Base-by-base conservation (phyloP, 2,329 filamentous ascomycete genomes). In the Sarocladium kiliense region DNA sequence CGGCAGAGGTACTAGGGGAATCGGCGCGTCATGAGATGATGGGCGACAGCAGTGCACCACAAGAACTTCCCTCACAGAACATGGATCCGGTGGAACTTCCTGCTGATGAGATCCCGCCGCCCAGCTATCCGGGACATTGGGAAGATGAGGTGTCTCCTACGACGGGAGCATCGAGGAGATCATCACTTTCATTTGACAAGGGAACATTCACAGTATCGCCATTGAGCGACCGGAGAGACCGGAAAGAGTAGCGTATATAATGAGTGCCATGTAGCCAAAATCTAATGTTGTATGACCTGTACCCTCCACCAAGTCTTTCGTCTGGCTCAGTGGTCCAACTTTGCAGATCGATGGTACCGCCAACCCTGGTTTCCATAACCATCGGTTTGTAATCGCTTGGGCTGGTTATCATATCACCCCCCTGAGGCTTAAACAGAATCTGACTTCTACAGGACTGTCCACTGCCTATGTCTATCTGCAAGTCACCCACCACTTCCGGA, bases 131-230 rank as follows among this genome's bases (percentile, higher is more conserved):
- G 26, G 44, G 44, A 11, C 47, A 51, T 27, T 11, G 25, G 25
- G 47, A 21, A 9, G 3, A 11, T 2, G 30, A 34, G 47, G 47
- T 51, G 7, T 51, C 47, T 9, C 47, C 47, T 3, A 34, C 27
- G 47, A 51, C 47, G 27, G 47, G 47, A 12, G 26, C 9, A 3
- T 51, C 47, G 27, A 51, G 47, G 30, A 51, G 47, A 19, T 51
- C 47, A 27, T 51, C 44, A 10, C 23, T 51, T 7, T 51, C 47
- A 11, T 51, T 51, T 16, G 47, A 51, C 19, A 34, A 51, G 27
- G 47, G 47, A n/a, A 51, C 47, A 6, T 51, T 51, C 18, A 51
- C 47, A 23, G 47, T 51, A 25, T 51, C 47, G 30, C 47, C 47
- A 19, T 23, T 51, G 30, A 51, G 27, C 19, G 7, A 51, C 19